phyloP scores from a whole-genome alignment of 768 basidiomycete genomes.

The Tylopilus balloui region DNA sequence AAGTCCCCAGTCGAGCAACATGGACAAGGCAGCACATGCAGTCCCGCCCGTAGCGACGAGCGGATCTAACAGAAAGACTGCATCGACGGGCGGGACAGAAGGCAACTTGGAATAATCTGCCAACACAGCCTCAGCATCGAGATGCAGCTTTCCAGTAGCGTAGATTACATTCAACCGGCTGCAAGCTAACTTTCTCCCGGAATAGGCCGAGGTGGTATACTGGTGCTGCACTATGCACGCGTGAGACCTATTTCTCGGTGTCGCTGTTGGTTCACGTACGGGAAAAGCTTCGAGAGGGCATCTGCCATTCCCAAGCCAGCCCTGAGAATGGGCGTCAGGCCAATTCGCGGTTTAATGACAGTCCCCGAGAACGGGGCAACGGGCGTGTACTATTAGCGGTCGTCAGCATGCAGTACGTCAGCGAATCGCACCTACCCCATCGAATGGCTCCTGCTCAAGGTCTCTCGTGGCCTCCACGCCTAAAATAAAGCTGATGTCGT shows the following conservation, averaged over 20 bases:
- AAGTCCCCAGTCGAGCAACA: slow-evolving; percentile 84
- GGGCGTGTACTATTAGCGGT: slow-evolving; percentile 59
- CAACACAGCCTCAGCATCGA: slow-evolving; percentile 1
- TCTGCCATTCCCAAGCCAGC: slow-evolving; percentile 94
- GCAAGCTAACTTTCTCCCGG: slow-evolving; percentile 80
- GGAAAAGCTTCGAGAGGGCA: slow-evolving; percentile 79
- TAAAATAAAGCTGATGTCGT: slow-evolving; percentile 69
- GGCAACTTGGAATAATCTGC: slow-evolving; percentile 91
- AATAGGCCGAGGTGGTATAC: slow-evolving; percentile 91
- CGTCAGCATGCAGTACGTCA: not conserved
- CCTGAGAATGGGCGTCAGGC: slow-evolving; percentile 85
- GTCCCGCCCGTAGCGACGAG: slow-evolving; percentile 94
- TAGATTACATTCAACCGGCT: slow-evolving; percentile 82
- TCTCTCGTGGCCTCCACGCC: slow-evolving; percentile 79
- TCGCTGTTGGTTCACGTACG: slow-evolving; percentile 43
- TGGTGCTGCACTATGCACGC: slow-evolving; percentile 52
- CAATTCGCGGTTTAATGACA: slow-evolving; percentile 70
- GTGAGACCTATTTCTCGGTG: not conserved
- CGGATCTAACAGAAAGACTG: slow-evolving; percentile 87
- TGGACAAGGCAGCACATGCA: slow-evolving; percentile 78
- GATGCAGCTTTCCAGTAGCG: not conserved
- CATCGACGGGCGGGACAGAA: slow-evolving; percentile 66
- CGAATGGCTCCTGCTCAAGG: slow-evolving; percentile 57
- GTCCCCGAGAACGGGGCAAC: slow-evolving; percentile 76
- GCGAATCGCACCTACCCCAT: slow-evolving; percentile 48